phyloP scores from a whole-genome alignment of 2,329 filamentous ascomycete genomes.

The Penicillium vulpinum region DNA sequence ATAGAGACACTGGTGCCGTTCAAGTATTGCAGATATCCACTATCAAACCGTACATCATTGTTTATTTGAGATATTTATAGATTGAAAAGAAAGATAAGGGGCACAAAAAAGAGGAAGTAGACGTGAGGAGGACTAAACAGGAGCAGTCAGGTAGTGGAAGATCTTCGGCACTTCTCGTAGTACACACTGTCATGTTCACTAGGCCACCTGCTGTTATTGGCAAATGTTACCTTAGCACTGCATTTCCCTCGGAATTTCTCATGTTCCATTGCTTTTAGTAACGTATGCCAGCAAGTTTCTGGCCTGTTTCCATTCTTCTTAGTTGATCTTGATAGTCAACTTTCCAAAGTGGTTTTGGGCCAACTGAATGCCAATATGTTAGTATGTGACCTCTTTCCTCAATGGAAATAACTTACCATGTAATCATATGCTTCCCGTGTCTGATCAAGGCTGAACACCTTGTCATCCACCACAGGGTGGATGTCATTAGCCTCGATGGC shows the following conservation, averaged over 20 bases:
- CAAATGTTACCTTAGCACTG: not conserved
- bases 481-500: conserved; percentile 61
- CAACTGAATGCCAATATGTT: conserved; percentile 35
- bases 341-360: conserved; percentile 59
- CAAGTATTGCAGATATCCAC: not conserved
- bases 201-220: not conserved
- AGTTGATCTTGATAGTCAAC: conserved; percentile 49
- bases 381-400: conserved; percentile 12
- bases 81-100: not conserved
- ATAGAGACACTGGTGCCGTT: not conserved
- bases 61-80: not conserved
- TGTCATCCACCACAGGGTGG: conserved; percentile 60
- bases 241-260: not conserved
- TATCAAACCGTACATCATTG: not conserved
- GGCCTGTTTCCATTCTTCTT: not conserved
- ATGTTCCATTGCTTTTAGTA: not conserved
- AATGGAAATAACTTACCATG: conserved; percentile 42
- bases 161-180: not conserved
- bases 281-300: not conserved
- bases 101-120: not conserved
- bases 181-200: not conserved
- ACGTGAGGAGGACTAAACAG: not conserved
- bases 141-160: not conserved
- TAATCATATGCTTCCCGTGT: conserved; percentile 57
- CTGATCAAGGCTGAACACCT: conserved; percentile 56